Evolutionary conservation across 2,329 filamentous ascomycete genomes (phyloP), one percentile per base, ranked within the genome.

Genomic region (Colletotrichum graminicola): DNA sequence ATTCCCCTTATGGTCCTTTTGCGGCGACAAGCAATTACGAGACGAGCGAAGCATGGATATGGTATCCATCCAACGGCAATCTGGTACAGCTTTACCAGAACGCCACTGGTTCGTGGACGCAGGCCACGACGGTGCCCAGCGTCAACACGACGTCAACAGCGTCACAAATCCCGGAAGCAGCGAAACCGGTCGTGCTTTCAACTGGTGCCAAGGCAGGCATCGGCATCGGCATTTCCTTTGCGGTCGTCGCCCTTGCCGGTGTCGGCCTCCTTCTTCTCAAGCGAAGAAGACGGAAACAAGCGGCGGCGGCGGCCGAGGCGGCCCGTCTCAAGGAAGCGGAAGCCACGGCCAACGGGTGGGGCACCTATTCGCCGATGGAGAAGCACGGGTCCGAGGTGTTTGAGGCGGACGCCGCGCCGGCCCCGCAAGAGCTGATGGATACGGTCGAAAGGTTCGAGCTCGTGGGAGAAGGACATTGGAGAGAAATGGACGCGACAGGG

Each of bases 161-260:
- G 57, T 79, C 73, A 82, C 80, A 71, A 77, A 76, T 1, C 79
- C 29, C 29, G 29, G 81, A 29, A 75, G 82, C 62, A 78, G 79
- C 23, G 77, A 61, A 79, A 76, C 16, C 6, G 77, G 77, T 49
- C 7, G 36, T 55, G 2, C 76, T 89, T 8, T 85, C 85, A 1
- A 77, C 81, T 1, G 87, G 84, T 1, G 87, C 87, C 3, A 88
- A 86, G 75, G 87, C 86, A 0, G 89, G 89, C 4, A 86, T 91
- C 11, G 88, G 84, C 6, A 81, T 86, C 1, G 88, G 87, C n/a
- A 83, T 86, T 5, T 82, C 85, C 1, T 76, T 87, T 0, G 86
- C 80, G 32, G 82, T 80, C 1, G 79, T 82, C 3, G 59, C 83
- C 10, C 49, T 88, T 16, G 78, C 87, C 45, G 86, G 82, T 3